phyloP scores from a whole-genome alignment of 192 early-diverging fungal species.

The Neocallimastix lanati region DNA sequence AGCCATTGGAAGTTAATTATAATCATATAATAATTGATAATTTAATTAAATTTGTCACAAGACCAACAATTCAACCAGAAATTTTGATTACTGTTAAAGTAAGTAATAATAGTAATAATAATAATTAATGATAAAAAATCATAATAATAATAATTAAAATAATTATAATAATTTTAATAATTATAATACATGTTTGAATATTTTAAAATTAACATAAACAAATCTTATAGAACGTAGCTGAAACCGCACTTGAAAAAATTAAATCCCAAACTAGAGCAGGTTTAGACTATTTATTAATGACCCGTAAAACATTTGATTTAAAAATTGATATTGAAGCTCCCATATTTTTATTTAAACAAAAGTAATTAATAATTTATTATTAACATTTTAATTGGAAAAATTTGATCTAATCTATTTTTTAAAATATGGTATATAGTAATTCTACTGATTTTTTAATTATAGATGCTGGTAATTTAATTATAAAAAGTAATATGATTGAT shows the following conservation, averaged over 20 bases:
- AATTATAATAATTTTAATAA: conserved; percentile 31
- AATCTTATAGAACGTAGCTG: conserved; percentile 51
- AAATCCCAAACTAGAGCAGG: conserved; percentile 75
- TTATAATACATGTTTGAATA: too few species aligned
- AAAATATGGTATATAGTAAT: conserved; percentile 11
- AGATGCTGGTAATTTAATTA: conserved; percentile 80
- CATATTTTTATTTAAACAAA: conserved; percentile 68
- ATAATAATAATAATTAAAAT: conserved; percentile 12
- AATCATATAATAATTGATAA: conserved; percentile 58
- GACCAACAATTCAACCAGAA: conserved; percentile 29
- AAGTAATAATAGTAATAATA: conserved; percentile 27
- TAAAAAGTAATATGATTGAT: conserved; percentile 66
- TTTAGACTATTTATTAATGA: conserved; percentile 63
- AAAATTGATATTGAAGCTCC: conserved; percentile 94
- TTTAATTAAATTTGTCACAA: conserved; percentile 64
- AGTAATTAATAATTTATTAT: conserved; percentile 9
- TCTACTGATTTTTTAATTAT: conserved; percentile 56
- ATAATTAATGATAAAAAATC: conserved; percentile 11
- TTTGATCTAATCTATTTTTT: too few species aligned
- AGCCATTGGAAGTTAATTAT: conserved; percentile 76
- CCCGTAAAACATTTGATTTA: conserved; percentile 78
- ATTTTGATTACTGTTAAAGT: neutral
- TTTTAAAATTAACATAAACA: too few species aligned
- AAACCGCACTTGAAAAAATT: conserved; percentile 68
- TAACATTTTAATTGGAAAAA: too few species aligned